Base-by-base conservation (phyloP, 2,329 filamentous ascomycete genomes). In the Pseudogymnoascus sp. region DNA sequence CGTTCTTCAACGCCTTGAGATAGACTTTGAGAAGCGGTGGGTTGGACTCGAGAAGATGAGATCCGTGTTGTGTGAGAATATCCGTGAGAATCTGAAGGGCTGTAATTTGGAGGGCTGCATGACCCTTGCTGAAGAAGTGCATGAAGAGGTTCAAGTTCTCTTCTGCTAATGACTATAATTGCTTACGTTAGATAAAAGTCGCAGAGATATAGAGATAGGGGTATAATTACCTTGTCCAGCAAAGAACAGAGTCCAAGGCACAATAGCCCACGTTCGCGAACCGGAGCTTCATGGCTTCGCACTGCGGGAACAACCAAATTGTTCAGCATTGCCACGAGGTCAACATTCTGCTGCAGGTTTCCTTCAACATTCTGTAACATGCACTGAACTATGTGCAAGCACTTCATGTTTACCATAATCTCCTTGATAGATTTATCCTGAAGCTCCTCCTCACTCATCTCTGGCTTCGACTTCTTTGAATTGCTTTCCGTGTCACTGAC, bases 371-470 rank as follows among this genome's bases (percentile, higher is more conserved):
- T 96, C 72, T 95, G 87, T 60, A 99, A 82, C 90, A 97, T 96
- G 79, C 92, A 97, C 75, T 97, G 91, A 25, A 95, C 92, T 68
- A 99, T 97, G 72, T 97, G 90, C 65, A 99, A 82, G 74, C 94
- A 97, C 77, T 97, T 97, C 85, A 97, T 92, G 79, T 97, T 97
- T 74, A 97, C 89, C 79, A 97, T 87, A 72, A 97, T 94, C 76
- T 97, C 92, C 67, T 85, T 87, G 67, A 97, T 85, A 1, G 90
- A 91, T 77, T 92, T 95, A 55, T 83, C 82, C 67, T 84, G 81
- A 8, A 84, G 84, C 66, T 87, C 84, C 67, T 90, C 88, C 62
- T 88, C 85, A 60, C 78, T 83, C 63, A 83, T 68, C 62, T 80
- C 79, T 14, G 74, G 68, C 58, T 74, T 77, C 11, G 71, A 72